These are phyloP conservation scores for Geotrichum carabidarum DNA, from an alignment of 1,139 yeast genomes.

Conservation along the genomic window DNA sequence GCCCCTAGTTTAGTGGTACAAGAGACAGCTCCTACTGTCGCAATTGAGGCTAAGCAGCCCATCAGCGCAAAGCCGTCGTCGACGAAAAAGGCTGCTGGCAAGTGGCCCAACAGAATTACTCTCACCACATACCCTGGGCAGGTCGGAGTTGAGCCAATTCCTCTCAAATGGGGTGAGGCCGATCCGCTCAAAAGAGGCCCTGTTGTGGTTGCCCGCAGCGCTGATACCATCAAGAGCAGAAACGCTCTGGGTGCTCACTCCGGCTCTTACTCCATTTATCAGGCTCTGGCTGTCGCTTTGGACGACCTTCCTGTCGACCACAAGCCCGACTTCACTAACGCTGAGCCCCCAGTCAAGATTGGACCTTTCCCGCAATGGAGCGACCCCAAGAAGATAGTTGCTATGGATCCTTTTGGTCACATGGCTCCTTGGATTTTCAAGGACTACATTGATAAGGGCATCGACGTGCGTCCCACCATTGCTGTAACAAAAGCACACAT, in stretches of 20 bases:
- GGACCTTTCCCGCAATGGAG: slow-evolving; percentile 53
- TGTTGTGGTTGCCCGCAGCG: slow-evolving; percentile 47
- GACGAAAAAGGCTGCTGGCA: slow-evolving; percentile 13
- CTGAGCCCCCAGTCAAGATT: slow-evolving; percentile 55
- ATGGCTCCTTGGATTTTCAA: slow-evolving; percentile 53
- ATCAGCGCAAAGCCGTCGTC: background rate
- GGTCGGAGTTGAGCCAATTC: slow-evolving; percentile 45
- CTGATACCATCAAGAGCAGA: slow-evolving; percentile 37
- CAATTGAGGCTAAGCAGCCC: slow-evolving; percentile 13
- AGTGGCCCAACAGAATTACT: slow-evolving; percentile 37
- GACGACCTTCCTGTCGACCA: slow-evolving; percentile 49
- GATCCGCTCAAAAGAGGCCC: slow-evolving; percentile 52
- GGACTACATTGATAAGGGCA: slow-evolving; percentile 41
- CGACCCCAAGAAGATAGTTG: slow-evolving; percentile 50
- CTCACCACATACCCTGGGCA: slow-evolving; percentile 52
- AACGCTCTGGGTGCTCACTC: slow-evolving; percentile 59
- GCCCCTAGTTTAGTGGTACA: too few relatives aligned
- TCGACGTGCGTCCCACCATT: slow-evolving; percentile 56
- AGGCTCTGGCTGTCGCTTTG: slow-evolving; percentile 55
- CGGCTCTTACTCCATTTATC: slow-evolving; percentile 57
- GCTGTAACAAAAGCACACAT: slow-evolving; percentile 59
- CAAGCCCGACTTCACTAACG: slow-evolving; percentile 54
- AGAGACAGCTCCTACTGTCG: slow-evolving; percentile 4
- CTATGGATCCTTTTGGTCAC: slow-evolving; percentile 61
- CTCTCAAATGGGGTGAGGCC: slow-evolving; percentile 48